A percentile compares a stretch with the other conserved stretches of the same genome.
Evolutionary conservation across 139 green algal species (phyloP).

Genomic region (Closterium sp.): DNA sequence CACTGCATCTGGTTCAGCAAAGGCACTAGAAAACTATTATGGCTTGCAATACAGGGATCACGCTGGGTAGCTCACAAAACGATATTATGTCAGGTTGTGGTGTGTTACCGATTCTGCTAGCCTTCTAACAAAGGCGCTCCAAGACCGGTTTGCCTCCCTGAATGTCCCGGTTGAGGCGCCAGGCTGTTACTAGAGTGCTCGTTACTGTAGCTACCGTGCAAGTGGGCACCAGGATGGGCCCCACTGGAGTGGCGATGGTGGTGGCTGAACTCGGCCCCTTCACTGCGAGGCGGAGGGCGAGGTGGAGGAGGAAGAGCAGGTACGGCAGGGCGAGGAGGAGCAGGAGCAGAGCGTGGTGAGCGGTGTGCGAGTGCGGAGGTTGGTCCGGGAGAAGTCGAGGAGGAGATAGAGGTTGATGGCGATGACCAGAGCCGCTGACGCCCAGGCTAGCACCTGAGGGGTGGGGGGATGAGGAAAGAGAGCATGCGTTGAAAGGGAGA

Average conservation of each 20-base stretch:
- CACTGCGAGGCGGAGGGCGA: not conserved
- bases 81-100: too few species aligned
- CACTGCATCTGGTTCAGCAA: too few species aligned
- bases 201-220: not conserved
- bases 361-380: not conserved
- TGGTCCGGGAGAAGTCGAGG: not conserved
- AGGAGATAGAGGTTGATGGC: conserved; percentile 38
- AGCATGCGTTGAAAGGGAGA: too few species aligned
- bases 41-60: too few species aligned
- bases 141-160: not conserved
- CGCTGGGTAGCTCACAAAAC: too few species aligned
- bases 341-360: not conserved
- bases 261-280: not conserved
- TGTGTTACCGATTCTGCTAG: not conserved
- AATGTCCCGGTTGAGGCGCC: not conserved
- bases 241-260: not conserved
- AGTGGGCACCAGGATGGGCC: too few species aligned
- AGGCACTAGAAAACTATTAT: too few species aligned
- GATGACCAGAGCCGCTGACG: conserved; percentile 14
- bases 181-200: too few species aligned
- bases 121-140: not conserved
- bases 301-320: not conserved
- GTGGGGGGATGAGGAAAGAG: too few species aligned
- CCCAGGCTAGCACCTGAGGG: conserved; percentile 18
- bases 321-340: not conserved